Percentiles rank a stretch among this genome's conserved stretches.
Conservation (phyloP, 23 red algal genomes). For the Gracilaria vermiculophylla region DNA sequence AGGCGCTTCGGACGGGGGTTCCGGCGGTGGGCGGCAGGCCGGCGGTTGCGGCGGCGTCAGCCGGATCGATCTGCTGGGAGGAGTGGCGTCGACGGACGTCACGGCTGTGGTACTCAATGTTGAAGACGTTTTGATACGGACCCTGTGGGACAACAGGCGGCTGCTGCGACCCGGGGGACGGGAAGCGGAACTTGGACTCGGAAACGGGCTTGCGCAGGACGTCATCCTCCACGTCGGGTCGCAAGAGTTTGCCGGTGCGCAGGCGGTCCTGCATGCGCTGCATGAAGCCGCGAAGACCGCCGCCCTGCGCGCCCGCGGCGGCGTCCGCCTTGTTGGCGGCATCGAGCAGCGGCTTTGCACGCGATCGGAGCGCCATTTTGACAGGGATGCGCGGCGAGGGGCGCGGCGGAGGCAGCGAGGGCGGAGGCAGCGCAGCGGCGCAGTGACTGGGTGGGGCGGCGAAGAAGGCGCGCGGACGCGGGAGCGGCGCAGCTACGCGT, state of each 20-base stretch:
- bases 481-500: too few species aligned
- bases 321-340: constrained; percentile 10
- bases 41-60: constrained; percentile 8
- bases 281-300: constrained; percentile 41
- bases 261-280: constrained; percentile 45
- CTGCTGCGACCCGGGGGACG: constrained; percentile 61
- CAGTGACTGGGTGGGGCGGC: too few species aligned
- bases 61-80: background rate
- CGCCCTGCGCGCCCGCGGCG: background rate
- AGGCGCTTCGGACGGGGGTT: background rate
- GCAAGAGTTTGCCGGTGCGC: constrained; percentile 56
- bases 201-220: constrained; percentile 62
- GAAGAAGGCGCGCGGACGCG: too few species aligned
- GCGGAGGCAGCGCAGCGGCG: too few species aligned
- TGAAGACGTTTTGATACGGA: constrained; percentile 72
- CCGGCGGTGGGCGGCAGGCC: constrained; percentile 64
- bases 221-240: constrained; percentile 76
- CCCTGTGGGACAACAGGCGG: constrained; percentile 67
- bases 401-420: too few species aligned
- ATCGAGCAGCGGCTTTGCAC: constrained; percentile 8
- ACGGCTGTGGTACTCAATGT: constrained; percentile 76
- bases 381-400: too few species aligned
- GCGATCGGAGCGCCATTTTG: constrained; percentile 54
- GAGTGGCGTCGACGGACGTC: constrained; percentile 39
- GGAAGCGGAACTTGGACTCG: constrained; percentile 63